Evolutionary conservation across 768 basidiomycete genomes (phyloP), one percentile per base, ranked within the genome.

Genomic region (Gyrodon lividus): DNA sequence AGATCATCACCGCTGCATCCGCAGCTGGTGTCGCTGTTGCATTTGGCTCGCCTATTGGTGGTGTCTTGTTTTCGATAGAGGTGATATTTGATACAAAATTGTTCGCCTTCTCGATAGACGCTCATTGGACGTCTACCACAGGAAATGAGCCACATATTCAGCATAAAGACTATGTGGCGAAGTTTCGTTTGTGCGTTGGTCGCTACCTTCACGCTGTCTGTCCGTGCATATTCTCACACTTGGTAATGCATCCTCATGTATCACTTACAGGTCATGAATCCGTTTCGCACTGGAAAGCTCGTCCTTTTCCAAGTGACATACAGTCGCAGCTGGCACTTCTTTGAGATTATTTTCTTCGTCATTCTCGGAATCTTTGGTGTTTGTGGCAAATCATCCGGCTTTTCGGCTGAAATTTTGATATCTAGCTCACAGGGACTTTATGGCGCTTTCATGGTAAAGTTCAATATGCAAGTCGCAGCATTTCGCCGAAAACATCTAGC

Each of bases 91-190:
- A 41, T 20, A 34, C 5, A 30, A 39, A 10, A 43, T 48, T 33
- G 19, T 43, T 17, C 6, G 4, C 24, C 34, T 43, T n/a, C 17
- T 16, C 2, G 30, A 13, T 38, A 5, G 9, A 54, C 22, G 37
- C 30, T 47, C 28, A 59, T 48, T 40, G 23, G 34, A 30, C 20
- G 7, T 33, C 24, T n/a, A 8, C 23, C 12, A 19, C 61, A 95
- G 92, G 97, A 99, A 83, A 99, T 99, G 97, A 96, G 92, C 69
- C 89, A 93, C 67, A 87, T 83, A 34, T 98, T 98, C 69, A 96
- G 89, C 51, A 95, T 95, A 71, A 88, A 92, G 70, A 98, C 96
- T 5, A 97, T 98, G 93, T 98, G 96, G 96, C 78, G 87, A 62
- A 95, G 92, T 64, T 97, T 98, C 70, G 87, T 98, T 65, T 98